A percentile compares a stretch with the other conserved stretches of the same genome.
These are phyloP conservation scores for Colletotrichum aenigma DNA, from an alignment of 2,329 filamentous ascomycete genomes.

Conservation along the genomic window DNA sequence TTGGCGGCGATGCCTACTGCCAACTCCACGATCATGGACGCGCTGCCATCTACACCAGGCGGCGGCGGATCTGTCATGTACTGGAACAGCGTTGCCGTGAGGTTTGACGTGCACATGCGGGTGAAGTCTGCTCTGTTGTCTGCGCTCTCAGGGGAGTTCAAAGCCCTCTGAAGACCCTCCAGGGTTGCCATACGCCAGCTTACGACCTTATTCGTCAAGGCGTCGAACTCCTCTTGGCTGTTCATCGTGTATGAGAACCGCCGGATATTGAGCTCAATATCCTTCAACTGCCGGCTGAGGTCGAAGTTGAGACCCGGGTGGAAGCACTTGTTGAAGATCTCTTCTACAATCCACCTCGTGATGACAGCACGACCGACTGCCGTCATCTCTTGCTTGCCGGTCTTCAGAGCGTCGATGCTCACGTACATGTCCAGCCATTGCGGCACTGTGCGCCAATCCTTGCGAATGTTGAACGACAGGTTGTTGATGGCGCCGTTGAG, in stretches of 20 bases:
- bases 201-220: slow-evolving; percentile 83
- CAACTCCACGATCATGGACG: slow-evolving; percentile 91
- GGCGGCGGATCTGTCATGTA: slow-evolving; percentile 80
- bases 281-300: slow-evolving; percentile 80
- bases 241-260: slow-evolving; percentile 73
- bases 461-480: slow-evolving; percentile 92
- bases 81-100: slow-evolving; percentile 73
- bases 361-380: slow-evolving; percentile 90
- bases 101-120: slow-evolving; percentile 68
- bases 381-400: slow-evolving; percentile 97
- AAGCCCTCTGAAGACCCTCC: slow-evolving; percentile 79
- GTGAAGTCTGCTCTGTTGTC: slow-evolving; percentile 74
- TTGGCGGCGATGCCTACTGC: slow-evolving; percentile 86
- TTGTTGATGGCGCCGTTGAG: slow-evolving; percentile 95
- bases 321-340: slow-evolving; percentile 90
- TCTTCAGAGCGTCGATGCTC: slow-evolving; percentile 83
- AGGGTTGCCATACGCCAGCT: slow-evolving; percentile 94
- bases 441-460: slow-evolving; percentile 87
- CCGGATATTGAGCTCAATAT: slow-evolving; percentile 87
- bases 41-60: slow-evolving; percentile 82
- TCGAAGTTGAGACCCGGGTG: slow-evolving; percentile 83
- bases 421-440: slow-evolving; percentile 80
- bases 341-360: slow-evolving; percentile 86
- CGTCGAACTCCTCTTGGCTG: slow-evolving; percentile 87
- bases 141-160: slow-evolving; percentile 68